Base-by-base conservation (phyloP, 2,329 filamentous ascomycete species). In the Chlorencoelia australis region DNA sequence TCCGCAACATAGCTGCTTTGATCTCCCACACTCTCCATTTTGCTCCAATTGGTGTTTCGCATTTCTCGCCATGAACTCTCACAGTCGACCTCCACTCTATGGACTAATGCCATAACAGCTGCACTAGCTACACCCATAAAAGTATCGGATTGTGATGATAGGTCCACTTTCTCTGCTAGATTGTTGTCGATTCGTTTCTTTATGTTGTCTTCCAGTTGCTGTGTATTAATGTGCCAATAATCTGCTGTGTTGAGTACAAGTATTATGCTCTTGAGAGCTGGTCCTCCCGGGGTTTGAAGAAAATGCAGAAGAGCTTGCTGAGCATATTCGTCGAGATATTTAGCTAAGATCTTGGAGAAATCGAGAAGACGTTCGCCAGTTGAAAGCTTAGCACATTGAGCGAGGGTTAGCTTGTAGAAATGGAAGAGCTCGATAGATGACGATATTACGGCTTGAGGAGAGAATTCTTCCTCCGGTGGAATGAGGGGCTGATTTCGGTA, bases 361-460 rank as follows among this genome's bases (percentile, higher is more conserved):
- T 98, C 89, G 8, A 93, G 68, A 27, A 98, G 65, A 26, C 86
- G 77, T 37, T 82, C 79, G n/a, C 87, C 83, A 0, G 89, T 95
- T 0, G 91, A 96, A 1, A 98, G 69, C 59, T 95, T 96, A 4
- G 91, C 87, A 60, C 91, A 98, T 62, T 98, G 91, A 3, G 87
- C 86, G 22, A 98, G 65, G 0, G 86, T 89, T 41, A 89, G 73
- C 43, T 94, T 86, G 63, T 98, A 98, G 56, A 95, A 94, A 53
- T 94, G 86, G 61, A 98, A 98, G 0, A 98, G 73, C 56, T 98
- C 91, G 30, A 94, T 95, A 3, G 91, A 94, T 0, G 91, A 96
- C 2, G 82, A 71, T 40, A 95, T 89, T 39, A 98, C 89, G 29
- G 85, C 78, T 56, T 94, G 85, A 0, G 83, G 69, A 27, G 85